These are phyloP conservation scores for Discostella stelligera DNA, from an alignment of 352 stramenopile species.

Conservation along the genomic window DNA sequence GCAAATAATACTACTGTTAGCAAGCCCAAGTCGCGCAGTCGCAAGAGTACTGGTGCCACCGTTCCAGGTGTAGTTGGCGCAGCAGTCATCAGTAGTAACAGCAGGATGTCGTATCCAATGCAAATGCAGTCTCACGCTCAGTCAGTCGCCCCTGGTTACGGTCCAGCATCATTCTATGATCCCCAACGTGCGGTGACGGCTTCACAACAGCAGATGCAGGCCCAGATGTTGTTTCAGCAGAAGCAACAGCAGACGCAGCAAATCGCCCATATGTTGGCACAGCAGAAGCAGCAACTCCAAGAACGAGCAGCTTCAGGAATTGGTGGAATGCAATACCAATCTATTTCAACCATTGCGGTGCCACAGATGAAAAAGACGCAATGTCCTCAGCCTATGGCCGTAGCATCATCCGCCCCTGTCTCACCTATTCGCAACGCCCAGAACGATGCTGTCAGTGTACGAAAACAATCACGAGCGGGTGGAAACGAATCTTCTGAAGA, in stretches of 20 bases:
- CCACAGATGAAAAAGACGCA: neutral
- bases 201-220: slow-evolving; percentile 2
- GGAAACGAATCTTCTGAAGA: neutral
- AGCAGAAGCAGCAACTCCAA: slow-evolving; percentile 2
- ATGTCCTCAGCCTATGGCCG: neutral
- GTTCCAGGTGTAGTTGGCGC: neutral
- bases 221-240: slow-evolving; percentile 1
- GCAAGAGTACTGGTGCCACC: slow-evolving; percentile 16
- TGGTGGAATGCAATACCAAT: neutral
- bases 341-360: slow-evolving; percentile 1
- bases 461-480: neutral
- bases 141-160: slow-evolving; percentile 8
- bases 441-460: neutral
- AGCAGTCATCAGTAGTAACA: slow-evolving; percentile 4
- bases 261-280: neutral
- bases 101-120: slow-evolving; percentile 8
- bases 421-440: neutral
- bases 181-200: neutral
- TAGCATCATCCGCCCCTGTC: neutral
- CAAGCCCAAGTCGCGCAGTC: slow-evolving; percentile 31
- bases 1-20: neutral
- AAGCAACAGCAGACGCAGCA: slow-evolving; percentile 9
- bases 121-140: slow-evolving; percentile 1
- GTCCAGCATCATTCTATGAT: slow-evolving; percentile 13
- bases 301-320: neutral